These are phyloP conservation scores for Coemansia sp. DNA, from an alignment of 192 early-diverging fungal species.

Conservation along the genomic window DNA sequence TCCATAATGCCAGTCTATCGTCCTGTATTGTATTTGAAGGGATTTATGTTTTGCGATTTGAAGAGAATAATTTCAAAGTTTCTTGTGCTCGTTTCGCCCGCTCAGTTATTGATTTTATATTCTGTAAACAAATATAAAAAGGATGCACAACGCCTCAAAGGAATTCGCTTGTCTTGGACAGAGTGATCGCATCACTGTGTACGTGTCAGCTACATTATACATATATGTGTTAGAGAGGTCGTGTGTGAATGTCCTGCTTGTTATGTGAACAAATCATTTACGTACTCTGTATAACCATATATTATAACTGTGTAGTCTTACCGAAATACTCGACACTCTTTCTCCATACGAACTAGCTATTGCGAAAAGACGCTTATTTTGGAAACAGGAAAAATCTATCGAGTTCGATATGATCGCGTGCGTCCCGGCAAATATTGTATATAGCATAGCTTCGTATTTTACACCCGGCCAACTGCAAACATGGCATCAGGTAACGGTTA, in stretches of 20 bases:
- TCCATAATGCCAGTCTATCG: neutral
- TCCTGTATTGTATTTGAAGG: neutral
- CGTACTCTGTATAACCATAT: neutral
- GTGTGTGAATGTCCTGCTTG: too few relatives aligned
- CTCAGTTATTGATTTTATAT: neutral
- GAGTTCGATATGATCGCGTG: constrained; percentile 19
- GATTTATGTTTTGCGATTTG: neutral
- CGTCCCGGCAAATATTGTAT: constrained; percentile 12
- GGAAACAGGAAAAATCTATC: neutral
- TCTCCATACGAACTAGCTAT: constrained; percentile 18
- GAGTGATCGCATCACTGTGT: constrained; percentile 11
- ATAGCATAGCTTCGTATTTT: constrained; percentile 7
- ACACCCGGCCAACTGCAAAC: neutral
- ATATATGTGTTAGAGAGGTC: too few relatives aligned
- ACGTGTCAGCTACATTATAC: neutral
- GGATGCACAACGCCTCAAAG: neutral
- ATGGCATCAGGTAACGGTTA: neutral
- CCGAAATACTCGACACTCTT: constrained; percentile 15
- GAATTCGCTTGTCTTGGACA: constrained; percentile 16
- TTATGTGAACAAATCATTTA: neutral
- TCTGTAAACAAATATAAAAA: neutral
- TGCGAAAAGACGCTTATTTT: constrained; percentile 12
- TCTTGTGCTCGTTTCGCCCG: neutral
- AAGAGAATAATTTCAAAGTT: neutral
- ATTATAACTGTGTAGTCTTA: constrained; percentile 11